Evolutionary conservation across 1,284 basidiomycete species (phyloP).

Genomic region (Agroathelia rolfsii): DNA sequence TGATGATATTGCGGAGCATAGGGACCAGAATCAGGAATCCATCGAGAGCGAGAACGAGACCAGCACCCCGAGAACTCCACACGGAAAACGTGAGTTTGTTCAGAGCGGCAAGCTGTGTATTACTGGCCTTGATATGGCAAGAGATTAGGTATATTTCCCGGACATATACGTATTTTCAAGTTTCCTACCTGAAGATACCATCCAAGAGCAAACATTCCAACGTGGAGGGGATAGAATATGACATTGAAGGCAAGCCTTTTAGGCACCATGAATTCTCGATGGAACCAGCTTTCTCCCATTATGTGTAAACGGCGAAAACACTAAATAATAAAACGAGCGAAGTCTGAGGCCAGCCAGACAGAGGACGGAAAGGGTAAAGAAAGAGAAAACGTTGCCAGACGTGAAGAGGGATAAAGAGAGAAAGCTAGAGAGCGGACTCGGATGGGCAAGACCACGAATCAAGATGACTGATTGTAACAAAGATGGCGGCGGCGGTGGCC

Average conservation of each 20-base stretch:
- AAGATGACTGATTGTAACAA: background rate
- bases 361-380: constrained; percentile 20
- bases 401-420: constrained; percentile 14
- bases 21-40: constrained; percentile 78
- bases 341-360: constrained; percentile 41
- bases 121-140: constrained; percentile 39
- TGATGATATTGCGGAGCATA: constrained; percentile 78
- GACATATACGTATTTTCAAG: no score
- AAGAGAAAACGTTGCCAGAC: constrained; percentile 11
- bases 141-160: background rate
- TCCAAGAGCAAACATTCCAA: constrained; percentile 65
- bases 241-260: constrained; percentile 63
- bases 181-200: constrained; percentile 73
- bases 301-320: constrained; percentile 18
- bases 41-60: constrained; percentile 75
- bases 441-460: constrained; percentile 5
- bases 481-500: constrained; percentile 10
- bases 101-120: constrained; percentile 55
- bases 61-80: constrained; percentile 81
- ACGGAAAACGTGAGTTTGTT: constrained; percentile 74
- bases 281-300: constrained; percentile 66
- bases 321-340: constrained; percentile 21
- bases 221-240: constrained; percentile 67
- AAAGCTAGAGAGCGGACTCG: constrained; percentile 12
- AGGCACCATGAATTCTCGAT: constrained; percentile 52